Evolutionary conservation across 257 asterid species (phyloP).

Genomic region (Datura wrightii): DNA sequence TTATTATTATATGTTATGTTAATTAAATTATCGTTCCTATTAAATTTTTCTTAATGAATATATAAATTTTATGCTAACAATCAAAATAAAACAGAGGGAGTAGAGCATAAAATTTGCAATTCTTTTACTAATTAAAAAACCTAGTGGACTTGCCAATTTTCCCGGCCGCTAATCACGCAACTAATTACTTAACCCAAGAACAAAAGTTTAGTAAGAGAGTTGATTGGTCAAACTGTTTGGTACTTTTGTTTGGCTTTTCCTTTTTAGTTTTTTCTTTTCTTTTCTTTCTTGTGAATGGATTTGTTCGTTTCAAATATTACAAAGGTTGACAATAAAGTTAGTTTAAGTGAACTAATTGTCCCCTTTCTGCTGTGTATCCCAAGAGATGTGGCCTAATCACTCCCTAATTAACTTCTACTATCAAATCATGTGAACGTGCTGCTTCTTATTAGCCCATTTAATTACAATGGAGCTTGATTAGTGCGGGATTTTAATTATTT

Average conservation of each 20-base stretch:
- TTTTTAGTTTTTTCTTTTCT: background rate
- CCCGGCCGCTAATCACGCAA: slow-evolving; percentile 62
- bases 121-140: background rate
- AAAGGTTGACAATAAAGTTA: slow-evolving; percentile 26
- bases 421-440: background rate
- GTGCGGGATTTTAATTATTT: background rate
- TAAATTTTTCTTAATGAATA: too few species aligned
- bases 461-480: background rate
- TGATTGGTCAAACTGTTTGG: slow-evolving; percentile 54
- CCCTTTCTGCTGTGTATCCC: slow-evolving; percentile 14
- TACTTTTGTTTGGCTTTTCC: background rate
- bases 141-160: background rate
- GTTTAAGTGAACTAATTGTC: slow-evolving; percentile 23
- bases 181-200: slow-evolving; percentile 43
- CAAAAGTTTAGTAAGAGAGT: slow-evolving; percentile 26
- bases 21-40: too few species aligned
- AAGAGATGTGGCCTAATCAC: slow-evolving; percentile 17
- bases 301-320: background rate
- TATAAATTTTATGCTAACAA: too few species aligned
- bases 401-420: slow-evolving; percentile 19
- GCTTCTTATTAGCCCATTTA: background rate
- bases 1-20: too few species aligned
- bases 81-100: too few species aligned
- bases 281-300: slow-evolving; percentile 21
- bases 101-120: background rate